Evolutionary conservation across 768 basidiomycete species (phyloP).

Genomic region (Agrocybe praecox): DNA sequence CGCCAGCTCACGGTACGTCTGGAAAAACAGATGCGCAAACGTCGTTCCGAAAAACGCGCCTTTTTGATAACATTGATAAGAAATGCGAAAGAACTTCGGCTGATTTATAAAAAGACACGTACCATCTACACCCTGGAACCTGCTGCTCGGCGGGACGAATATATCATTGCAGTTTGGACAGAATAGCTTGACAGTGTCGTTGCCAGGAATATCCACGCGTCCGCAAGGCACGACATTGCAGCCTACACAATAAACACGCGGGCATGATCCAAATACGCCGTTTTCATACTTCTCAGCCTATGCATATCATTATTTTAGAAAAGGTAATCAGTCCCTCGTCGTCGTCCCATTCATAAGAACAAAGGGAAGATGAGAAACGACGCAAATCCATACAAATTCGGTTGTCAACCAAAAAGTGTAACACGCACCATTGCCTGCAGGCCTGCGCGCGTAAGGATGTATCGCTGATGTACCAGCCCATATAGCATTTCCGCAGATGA

Average conservation of each 20-base stretch:
- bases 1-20: conserved; percentile 94
- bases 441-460: conserved; percentile 93
- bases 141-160: conserved; percentile 92
- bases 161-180: conserved; percentile 99
- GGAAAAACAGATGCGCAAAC: conserved; percentile 98
- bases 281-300: conserved; percentile 96
- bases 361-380: background rate
- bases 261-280: conserved; percentile 90
- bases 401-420: conserved; percentile 9
- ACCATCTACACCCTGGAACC: conserved; percentile 97
- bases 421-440: conserved; percentile 87
- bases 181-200: conserved; percentile 97
- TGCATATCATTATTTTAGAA: no score
- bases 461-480: conserved; percentile 96
- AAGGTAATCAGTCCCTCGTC: background rate
- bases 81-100: background rate
- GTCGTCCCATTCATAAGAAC: background rate
- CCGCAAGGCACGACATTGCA: conserved; percentile 94
- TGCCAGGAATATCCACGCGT: conserved; percentile 91
- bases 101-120: conserved; percentile 33
- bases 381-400: background rate
- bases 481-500: conserved; percentile 97
- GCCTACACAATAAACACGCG: conserved; percentile 90
- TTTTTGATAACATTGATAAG: conserved; percentile 31
- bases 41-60: conserved; percentile 99